Base-by-base conservation (phyloP, 805 yeast species). In the Suhomyces kilbournensis region DNA sequence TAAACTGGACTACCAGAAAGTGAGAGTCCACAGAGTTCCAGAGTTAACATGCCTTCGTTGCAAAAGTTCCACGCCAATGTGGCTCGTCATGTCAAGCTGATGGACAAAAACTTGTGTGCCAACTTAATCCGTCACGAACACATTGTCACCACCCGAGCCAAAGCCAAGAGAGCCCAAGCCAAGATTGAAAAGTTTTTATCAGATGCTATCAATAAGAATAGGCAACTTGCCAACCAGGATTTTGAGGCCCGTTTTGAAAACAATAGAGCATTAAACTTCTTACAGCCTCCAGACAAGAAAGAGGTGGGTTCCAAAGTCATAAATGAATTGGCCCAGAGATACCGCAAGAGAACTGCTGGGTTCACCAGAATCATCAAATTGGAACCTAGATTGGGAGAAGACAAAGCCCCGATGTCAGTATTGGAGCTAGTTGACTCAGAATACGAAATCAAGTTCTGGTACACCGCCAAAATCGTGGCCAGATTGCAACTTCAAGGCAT, bases 351-450 rank as follows among this genome's bases (percentile, higher is more conserved):
- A 71, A 64, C 69, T 0, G 88, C 90, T 55, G 97, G 97, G 1
- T 93, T 86, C 72, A 90, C 97, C 2, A 82, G 98, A 59, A 82
- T 93, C 50, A 72, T 91, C 56, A 85, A 81, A 60, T 74, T 94
- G 55, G 98, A 94, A 68, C 90, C 92, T 15, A 79, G 98, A 58
- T 69, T 86, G 46, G 92, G 94, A 51, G 77, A 74, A 55, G 99
- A 94, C 67, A 87, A 84, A 55, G 96, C 97, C 0, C 92, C 92
- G 30, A 94, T 89, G 77, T 85, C 94, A 0, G 84, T 92, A 7
- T 64, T 94, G 50, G 99, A 94, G 69, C 75, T 94, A 46, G 96
- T 93, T 1, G 97, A 88, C 60, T 65, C 76, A 1, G 73, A 66
- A 3, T 70, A 61, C 53, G 96, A 90, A 65, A 79, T 88, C 77